Conservation (phyloP, 345 rosid genomes). For the Citrus australasica region DNA sequence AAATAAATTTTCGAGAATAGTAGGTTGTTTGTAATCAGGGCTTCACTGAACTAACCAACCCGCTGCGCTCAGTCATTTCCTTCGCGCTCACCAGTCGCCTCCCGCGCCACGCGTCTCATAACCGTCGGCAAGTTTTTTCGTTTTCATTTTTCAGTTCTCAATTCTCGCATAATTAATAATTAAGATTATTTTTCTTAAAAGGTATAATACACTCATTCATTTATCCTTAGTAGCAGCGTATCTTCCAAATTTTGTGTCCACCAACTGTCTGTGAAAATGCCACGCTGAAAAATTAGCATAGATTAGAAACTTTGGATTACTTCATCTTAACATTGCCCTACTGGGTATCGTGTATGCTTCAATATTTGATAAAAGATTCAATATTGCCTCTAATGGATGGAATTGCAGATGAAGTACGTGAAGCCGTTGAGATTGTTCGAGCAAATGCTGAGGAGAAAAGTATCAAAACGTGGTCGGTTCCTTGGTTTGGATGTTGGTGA, state of each 20-base stretch:
- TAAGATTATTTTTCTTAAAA: background rate
- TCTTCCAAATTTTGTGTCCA: background rate
- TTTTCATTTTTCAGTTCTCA: background rate
- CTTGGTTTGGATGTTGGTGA: slow-evolving; percentile 91
- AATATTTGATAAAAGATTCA: background rate
- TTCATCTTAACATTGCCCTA: background rate
- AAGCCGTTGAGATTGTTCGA: slow-evolving; percentile 53
- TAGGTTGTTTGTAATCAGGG: background rate
- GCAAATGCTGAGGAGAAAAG: slow-evolving; percentile 39
- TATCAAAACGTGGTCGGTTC: slow-evolving; percentile 33
- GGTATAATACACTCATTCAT: background rate
- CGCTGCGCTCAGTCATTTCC: background rate
- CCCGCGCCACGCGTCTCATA: background rate
- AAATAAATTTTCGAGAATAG: background rate
- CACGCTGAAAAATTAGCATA: background rate
- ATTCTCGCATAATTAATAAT: background rate
- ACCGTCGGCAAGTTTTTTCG: background rate
- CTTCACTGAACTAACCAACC: background rate
- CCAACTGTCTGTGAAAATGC: background rate
- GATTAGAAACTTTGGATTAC: background rate
- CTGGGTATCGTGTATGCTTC: background rate
- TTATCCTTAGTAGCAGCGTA: fast-evolving
- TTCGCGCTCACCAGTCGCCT: background rate
- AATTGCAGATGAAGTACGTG: slow-evolving; percentile 62
- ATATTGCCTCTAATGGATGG: background rate